Percentiles rank a stretch among this genome's conserved stretches.
Evolutionary conservation across 2,329 filamentous ascomycete species (phyloP).

Genomic region (Monilinia polystroma): DNA sequence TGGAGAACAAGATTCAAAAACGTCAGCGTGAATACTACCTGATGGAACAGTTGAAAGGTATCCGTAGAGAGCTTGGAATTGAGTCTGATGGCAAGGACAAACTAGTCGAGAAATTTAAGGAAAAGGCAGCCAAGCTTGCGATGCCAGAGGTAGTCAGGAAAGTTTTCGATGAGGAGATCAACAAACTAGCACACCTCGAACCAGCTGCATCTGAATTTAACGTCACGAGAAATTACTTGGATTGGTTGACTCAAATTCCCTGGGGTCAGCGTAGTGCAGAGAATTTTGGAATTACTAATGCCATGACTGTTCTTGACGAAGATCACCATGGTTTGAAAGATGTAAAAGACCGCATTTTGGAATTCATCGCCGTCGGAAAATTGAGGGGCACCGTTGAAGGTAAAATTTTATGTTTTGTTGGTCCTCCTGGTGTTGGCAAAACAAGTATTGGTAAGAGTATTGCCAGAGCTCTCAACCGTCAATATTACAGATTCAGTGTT

Average conservation of each 20-base stretch:
- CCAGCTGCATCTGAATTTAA: slow-evolving; percentile 97
- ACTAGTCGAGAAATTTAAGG: slow-evolving; percentile 94
- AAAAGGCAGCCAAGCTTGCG: slow-evolving; percentile 87
- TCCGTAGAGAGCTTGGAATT: slow-evolving; percentile 89
- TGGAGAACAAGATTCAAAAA: slow-evolving; percentile 96
- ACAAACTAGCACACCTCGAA: slow-evolving; percentile 93
- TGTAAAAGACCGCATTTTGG: slow-evolving; percentile 95
- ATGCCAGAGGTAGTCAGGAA: slow-evolving; percentile 98
- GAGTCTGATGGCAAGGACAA: slow-evolving; percentile 99
- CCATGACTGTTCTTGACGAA: slow-evolving; percentile 86
- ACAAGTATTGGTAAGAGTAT: slow-evolving; percentile 99
- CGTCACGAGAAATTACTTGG: slow-evolving; percentile 95
- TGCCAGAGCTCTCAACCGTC: slow-evolving; percentile 85
- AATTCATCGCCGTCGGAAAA: slow-evolving; percentile 98
- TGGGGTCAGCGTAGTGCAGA: slow-evolving; percentile 95
- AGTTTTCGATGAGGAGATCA: slow-evolving; percentile 97
- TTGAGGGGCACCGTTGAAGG: slow-evolving; percentile 95
- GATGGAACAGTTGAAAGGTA: slow-evolving; percentile 99
- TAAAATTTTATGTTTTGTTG: slow-evolving; percentile 97
- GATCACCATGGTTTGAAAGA: slow-evolving; percentile 97
- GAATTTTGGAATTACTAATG: slow-evolving; percentile 93
- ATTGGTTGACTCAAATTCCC: slow-evolving; percentile 97
- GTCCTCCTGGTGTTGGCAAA: slow-evolving; percentile 95
- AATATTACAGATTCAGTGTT: slow-evolving; percentile 98
- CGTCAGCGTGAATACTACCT: slow-evolving; percentile 97